Evolutionary conservation across 768 basidiomycete genomes (phyloP).

Genomic region (Pleurotus djamor): DNA sequence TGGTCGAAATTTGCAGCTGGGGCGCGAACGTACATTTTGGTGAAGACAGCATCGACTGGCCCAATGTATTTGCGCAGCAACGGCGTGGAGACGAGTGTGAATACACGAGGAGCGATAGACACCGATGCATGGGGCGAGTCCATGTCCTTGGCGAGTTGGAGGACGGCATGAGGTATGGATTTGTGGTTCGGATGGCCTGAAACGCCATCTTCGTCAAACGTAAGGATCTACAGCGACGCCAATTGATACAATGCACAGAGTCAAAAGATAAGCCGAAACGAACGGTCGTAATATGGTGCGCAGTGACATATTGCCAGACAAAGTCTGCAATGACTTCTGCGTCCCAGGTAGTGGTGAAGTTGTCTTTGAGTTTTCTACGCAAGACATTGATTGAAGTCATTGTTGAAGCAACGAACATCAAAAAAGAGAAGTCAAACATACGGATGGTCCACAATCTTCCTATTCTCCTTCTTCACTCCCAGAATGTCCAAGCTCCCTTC

Average conservation of each 20-base stretch:
- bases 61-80: slow-evolving; percentile 60
- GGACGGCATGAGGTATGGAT: slow-evolving; percentile 60
- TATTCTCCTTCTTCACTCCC: slow-evolving; percentile 52
- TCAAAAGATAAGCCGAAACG: slow-evolving; percentile 22
- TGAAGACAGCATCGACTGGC: slow-evolving; percentile 44
- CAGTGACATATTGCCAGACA: slow-evolving; percentile 54
- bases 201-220: slow-evolving; percentile 76
- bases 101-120: slow-evolving; percentile 35
- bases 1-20: too few relatives aligned
- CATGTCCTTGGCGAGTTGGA: slow-evolving; percentile 32
- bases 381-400: slow-evolving; percentile 7
- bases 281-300: slow-evolving; percentile 64
- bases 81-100: slow-evolving; percentile 59
- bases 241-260: not conserved
- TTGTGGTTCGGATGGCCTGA: slow-evolving; percentile 89
- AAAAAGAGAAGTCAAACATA: slow-evolving; percentile 31
- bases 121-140: not conserved
- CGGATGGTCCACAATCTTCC: slow-evolving; percentile 71
- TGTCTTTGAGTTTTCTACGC: slow-evolving; percentile 65
- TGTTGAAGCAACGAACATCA: not conserved
- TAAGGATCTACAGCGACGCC: slow-evolving; percentile 59
- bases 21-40: slow-evolving; percentile 35
- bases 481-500: slow-evolving; percentile 62
- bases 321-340: slow-evolving; percentile 53
- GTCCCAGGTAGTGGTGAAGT: slow-evolving; percentile 69